phyloP scores from a whole-genome alignment of 352 stramenopile species.

The Phytophthora cactorum region DNA sequence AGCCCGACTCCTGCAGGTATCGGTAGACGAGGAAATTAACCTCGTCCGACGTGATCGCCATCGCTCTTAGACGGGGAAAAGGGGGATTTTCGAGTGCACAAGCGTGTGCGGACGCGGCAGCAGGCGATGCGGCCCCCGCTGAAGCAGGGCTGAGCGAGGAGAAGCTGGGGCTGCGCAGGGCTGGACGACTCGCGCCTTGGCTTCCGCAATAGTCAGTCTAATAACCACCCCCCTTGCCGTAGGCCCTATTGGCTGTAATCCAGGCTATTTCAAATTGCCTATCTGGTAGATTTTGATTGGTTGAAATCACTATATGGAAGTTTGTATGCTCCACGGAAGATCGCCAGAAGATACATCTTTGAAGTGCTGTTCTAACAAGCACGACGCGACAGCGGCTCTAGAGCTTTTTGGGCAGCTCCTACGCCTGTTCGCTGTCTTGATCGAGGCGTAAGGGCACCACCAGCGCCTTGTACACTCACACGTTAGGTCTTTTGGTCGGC shows the following conservation, averaged over 20 bases:
- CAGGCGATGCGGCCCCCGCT: conserved; percentile 20
- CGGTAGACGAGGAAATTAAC: conserved; percentile 99
- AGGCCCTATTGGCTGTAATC: conserved; percentile 11
- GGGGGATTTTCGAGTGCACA: conserved; percentile 7
- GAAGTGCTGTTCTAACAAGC: background rate
- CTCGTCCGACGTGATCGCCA: conserved; percentile 95
- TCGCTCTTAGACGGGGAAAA: conserved; percentile 28
- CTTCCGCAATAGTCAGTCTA: conserved; percentile 41
- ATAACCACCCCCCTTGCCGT: conserved; percentile 35
- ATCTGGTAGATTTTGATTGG: conserved; percentile 2
- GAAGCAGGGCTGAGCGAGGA: conserved; percentile 15
- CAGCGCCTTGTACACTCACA: too few species aligned
- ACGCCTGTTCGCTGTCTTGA: too few species aligned
- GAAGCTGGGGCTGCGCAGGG: conserved; percentile 7
- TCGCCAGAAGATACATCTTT: conserved; percentile 16
- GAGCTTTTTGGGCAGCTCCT: too few species aligned
- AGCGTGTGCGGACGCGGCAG: conserved; percentile 2
- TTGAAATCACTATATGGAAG: background rate
- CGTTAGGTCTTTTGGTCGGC: too few species aligned
- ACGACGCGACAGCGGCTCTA: too few species aligned
- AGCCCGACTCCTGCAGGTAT: conserved; percentile 97
- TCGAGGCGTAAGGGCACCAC: background rate
- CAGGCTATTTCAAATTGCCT: background rate
- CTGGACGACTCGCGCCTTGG: conserved; percentile 32
- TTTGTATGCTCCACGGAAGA: conserved; percentile 14